These are phyloP conservation scores for Penicillium tannophilum DNA, from an alignment of 495 filamentous ascomycete species.

Conservation along the genomic window DNA sequence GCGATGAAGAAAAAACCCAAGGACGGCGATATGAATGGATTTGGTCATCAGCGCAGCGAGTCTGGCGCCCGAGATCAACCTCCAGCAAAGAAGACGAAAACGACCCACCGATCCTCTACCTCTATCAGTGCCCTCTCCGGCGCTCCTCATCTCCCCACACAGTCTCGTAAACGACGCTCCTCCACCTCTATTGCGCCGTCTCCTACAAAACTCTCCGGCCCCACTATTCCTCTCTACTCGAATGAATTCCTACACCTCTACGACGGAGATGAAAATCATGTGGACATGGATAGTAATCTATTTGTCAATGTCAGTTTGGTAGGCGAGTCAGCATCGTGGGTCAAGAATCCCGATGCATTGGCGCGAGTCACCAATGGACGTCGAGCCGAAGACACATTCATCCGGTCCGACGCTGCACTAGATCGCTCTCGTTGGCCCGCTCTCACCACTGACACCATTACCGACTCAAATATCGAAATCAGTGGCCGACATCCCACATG, in stretches of 20 bases:
- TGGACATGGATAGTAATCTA: constrained; percentile 56
- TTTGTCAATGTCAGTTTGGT: constrained; percentile 70
- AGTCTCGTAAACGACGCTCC: constrained; percentile 56
- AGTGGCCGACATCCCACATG: constrained; percentile 58
- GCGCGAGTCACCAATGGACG: constrained; percentile 43
- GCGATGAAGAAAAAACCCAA: constrained; percentile 74
- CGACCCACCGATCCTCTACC: constrained; percentile 67
- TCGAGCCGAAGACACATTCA: constrained; percentile 49
- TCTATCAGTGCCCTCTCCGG: constrained; percentile 64
- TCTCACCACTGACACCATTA: constrained; percentile 49
- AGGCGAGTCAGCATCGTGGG: constrained; percentile 69
- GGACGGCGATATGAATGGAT: constrained; percentile 46
- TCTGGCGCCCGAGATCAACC: constrained; percentile 57
- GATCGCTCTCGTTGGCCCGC: constrained; percentile 56
- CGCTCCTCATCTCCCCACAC: constrained; percentile 35
- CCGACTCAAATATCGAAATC: constrained; percentile 44
- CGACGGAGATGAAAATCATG: constrained; percentile 56
- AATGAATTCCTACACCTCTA: constrained; percentile 71
- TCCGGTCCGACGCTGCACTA: constrained; percentile 53
- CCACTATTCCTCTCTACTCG: constrained; percentile 61
- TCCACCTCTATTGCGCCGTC: constrained; percentile 50
- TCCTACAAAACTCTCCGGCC: constrained; percentile 52
- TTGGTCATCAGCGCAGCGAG: constrained; percentile 49
- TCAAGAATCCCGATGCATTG: constrained; percentile 60
- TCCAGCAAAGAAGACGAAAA: constrained; percentile 74